Percentiles rank a stretch among this genome's conserved stretches.
These are phyloP conservation scores for Euphorbia schlechtendalii DNA, from an alignment of 441 rosid species.

Conservation along the genomic window DNA sequence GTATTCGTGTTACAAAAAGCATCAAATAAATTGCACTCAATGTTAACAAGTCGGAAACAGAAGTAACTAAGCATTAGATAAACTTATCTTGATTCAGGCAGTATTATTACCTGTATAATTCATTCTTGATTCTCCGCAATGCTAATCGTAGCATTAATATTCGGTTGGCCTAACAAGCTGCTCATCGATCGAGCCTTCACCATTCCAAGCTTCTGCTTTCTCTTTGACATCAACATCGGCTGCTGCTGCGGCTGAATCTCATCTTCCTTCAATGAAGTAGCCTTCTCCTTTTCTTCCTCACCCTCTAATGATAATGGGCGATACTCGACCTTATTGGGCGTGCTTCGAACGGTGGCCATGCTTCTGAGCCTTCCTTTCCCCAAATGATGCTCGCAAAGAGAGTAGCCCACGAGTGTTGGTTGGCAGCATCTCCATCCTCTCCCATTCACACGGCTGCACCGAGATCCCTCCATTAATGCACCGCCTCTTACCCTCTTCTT, in stretches of 20 bases:
- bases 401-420: slow-evolving; percentile 83
- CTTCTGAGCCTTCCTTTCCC: slow-evolving; percentile 95
- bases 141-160: slow-evolving; percentile 15
- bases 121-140: slow-evolving; percentile 11
- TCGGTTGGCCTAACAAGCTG: slow-evolving; percentile 66
- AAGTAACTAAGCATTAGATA: no score
- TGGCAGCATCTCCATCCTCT: slow-evolving; percentile 97
- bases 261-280: no score
- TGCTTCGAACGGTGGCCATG: slow-evolving; percentile 46
- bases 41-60: no score
- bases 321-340: slow-evolving; percentile 19
- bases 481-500: slow-evolving; percentile 33
- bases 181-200: slow-evolving; percentile 50
- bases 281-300: no score
- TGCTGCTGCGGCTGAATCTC: no score
- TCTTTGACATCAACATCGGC: no score
- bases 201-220: no score
- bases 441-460: slow-evolving; percentile 93
- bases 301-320: slow-evolving; percentile 22
- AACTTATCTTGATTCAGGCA: background rate
- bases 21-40: no score
- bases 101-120: background rate
- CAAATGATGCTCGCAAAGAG: slow-evolving; percentile 89
- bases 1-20: no score
- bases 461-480: slow-evolving; percentile 67